Evolutionary conservation across 1,284 basidiomycete genomes (phyloP), one percentile per base, ranked within the genome.

Genomic region (Coniferiporia weirii): DNA sequence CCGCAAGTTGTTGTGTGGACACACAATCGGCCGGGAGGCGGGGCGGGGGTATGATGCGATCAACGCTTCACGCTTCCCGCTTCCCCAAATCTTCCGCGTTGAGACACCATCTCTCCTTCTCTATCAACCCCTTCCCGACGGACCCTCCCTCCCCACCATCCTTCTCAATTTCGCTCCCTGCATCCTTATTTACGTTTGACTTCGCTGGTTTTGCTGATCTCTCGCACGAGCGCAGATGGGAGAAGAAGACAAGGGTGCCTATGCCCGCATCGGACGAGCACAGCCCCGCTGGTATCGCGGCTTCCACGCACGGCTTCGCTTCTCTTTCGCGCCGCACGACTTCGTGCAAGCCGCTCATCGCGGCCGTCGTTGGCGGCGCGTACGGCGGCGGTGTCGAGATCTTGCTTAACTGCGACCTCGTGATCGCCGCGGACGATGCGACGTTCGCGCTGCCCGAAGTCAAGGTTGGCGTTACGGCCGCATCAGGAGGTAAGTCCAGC

Each of bases 381-480:
- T 87, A 87, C 64, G 93, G 92, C 12, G 93, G 92, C 4, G 93
- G 91, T 1, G 77, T 84, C 46, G 92, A 95, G 69, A 81, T 93
- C 53, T 64, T 91, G 0, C 69, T 93, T 8, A 94, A 94, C 64
- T 93, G 89, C 64, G 92, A 95, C 68, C 69, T 94, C 27, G 89
- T 93, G 35, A 73, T 95, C n/a, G 87, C 91, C 1, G 81, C 78
- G 57, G 76, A 85, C 48, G 79, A 84, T 10, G 85, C 89, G 5
- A 82, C 80, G 59, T 87, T 95, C 61, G 89, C 82, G 2, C 76
- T 94, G 38, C 91, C 91, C 0, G 93, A 95, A 66, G 92, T 92
- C 1, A 86, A 84, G 69, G 79, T 89, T 46, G 93, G 92, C 0
- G 91, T 93, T 1, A 70, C 87, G 20, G 91, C 89, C 8, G 74